Percentiles rank a stretch among this genome's conserved stretches.
Evolutionary conservation across 2,329 filamentous ascomycete genomes (phyloP).

Genomic region (Magnaporthales sp.): DNA sequence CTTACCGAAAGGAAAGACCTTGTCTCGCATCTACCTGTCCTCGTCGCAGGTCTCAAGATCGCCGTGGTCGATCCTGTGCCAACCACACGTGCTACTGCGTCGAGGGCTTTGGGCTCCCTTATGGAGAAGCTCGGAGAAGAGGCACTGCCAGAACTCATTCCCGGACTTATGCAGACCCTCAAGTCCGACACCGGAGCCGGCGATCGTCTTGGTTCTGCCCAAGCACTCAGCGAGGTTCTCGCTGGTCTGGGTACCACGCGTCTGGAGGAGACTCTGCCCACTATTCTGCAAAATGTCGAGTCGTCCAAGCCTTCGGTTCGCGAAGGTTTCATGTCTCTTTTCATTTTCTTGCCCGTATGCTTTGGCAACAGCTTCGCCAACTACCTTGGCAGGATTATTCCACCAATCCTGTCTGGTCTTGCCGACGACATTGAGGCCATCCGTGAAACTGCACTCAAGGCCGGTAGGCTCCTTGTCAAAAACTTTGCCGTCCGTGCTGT

Average conservation of each 20-base stretch:
- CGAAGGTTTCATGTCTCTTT: slow-evolving; percentile 98
- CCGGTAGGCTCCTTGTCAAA: slow-evolving; percentile 90
- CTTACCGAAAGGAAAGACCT: slow-evolving; percentile 95
- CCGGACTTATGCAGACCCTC: slow-evolving; percentile 93
- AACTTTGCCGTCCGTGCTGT: slow-evolving; percentile 96
- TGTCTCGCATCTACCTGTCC: slow-evolving; percentile 78
- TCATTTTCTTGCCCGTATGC: slow-evolving; percentile 97
- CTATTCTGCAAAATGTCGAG: slow-evolving; percentile 90
- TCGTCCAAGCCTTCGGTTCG: slow-evolving; percentile 84
- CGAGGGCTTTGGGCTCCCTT: slow-evolving; percentile 90
- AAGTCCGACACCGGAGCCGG: slow-evolving; percentile 96
- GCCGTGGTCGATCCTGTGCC: slow-evolving; percentile 94
- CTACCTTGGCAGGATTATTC: slow-evolving; percentile 92
- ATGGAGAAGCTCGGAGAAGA: slow-evolving; percentile 98
- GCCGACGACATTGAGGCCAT: slow-evolving; percentile 96
- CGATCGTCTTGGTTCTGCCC: slow-evolving; percentile 89
- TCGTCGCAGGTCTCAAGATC: slow-evolving; percentile 81
- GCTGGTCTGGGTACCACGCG: slow-evolving; percentile 87
- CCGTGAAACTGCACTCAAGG: slow-evolving; percentile 88
- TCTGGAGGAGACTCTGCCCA: slow-evolving; percentile 90
- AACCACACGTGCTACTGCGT: slow-evolving; percentile 90
- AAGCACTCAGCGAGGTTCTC: slow-evolving; percentile 92
- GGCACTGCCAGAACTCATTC: slow-evolving; percentile 91
- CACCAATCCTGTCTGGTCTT: slow-evolving; percentile 85
- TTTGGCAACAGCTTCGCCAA: slow-evolving; percentile 98